Base-by-base conservation (phyloP, 495 filamentous ascomycete genomes). In the Hypoxylon fuscum region DNA sequence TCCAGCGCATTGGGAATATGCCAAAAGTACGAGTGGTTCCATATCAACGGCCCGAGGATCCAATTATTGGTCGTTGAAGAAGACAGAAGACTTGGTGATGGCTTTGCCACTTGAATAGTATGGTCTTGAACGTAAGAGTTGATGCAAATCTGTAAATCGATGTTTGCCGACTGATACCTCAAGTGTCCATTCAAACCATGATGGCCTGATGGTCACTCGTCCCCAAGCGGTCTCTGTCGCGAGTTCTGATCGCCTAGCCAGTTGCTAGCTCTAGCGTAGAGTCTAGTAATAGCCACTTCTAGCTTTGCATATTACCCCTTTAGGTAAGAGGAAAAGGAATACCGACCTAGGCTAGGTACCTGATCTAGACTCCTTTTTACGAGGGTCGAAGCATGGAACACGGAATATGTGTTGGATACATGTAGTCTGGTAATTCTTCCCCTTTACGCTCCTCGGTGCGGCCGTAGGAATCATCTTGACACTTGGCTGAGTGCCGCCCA, bases 41-140 rank as follows among this genome's bases (percentile, higher is more conserved):
- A 66, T 66, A 58, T 60, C 53, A 58, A 54, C 57, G 63, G 57
- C 47, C 63, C 57, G 63, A 66, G 57, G 51, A 66, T 66, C 63
- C 57, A 66, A 66, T 54, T n/a, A n/a, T n/a, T n/a, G n/a, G n/a
- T n/a, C n/a, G 52, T 49, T 66, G 63, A 52, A 62, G 42, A 40
- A 47, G 34, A 10, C 15, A 17, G 47, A 17, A 29, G 29, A 49
- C 23, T 37, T 34, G 21, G 17, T 25, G 42, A 35, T 27, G 43
- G 56, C 27, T 47, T 66, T 53, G 62, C 62, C 57, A 58, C 53
- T 25, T 25, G 18, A n/a, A 15, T 56, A 45, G 34, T 53, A 49
- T 49, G 49, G 44, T n/a, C 55, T 54, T 45, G 43, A 44, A 59
- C 49, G 49, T 48, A 54, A 55, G 40, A 57, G 44, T 53, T 61